These are phyloP conservation scores for Cordyceps militaris DNA, from an alignment of 2,329 filamentous ascomycete species.

Conservation along the genomic window DNA sequence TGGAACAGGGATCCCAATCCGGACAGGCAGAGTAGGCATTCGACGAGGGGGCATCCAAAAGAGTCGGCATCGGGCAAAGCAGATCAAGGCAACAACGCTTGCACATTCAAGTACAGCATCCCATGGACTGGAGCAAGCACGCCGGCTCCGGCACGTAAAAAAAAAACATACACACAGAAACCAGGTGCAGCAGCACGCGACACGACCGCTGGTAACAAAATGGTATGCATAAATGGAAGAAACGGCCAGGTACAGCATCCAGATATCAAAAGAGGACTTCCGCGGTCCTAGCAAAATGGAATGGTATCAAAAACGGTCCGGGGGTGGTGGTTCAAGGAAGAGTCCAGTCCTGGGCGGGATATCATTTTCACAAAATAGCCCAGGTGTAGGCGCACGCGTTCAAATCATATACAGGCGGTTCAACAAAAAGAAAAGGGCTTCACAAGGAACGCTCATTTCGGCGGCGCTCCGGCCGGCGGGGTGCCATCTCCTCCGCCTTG, in stretches of 20 bases:
- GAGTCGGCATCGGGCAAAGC: neutral
- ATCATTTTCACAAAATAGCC: too few relatives aligned
- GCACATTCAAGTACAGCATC: neutral
- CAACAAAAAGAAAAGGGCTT: conserved; percentile 12
- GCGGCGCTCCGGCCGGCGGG: conserved; percentile 25
- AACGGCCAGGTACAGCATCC: neutral
- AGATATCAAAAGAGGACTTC: neutral
- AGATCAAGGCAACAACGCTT: neutral
- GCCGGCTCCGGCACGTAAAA: neutral
- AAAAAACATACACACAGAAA: neutral
- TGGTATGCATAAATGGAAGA: too few relatives aligned
- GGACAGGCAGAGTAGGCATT: too few relatives aligned
- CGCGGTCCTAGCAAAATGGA: neutral
- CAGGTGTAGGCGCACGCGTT: neutral
- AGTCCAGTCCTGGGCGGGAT: too few relatives aligned
- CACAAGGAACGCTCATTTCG: conserved; percentile 26
- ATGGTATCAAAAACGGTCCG: conserved; percentile 1
- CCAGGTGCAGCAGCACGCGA: too few relatives aligned
- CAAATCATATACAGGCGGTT: neutral
- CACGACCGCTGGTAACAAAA: too few relatives aligned
- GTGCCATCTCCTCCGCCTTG: conserved; percentile 28
- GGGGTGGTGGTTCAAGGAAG: neutral
- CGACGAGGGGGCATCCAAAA: neutral
- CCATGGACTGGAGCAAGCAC: neutral
- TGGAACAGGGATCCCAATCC: too few relatives aligned